phyloP scores from a whole-genome alignment of 139 green algal genomes.

The Eudorina sp. region DNA sequence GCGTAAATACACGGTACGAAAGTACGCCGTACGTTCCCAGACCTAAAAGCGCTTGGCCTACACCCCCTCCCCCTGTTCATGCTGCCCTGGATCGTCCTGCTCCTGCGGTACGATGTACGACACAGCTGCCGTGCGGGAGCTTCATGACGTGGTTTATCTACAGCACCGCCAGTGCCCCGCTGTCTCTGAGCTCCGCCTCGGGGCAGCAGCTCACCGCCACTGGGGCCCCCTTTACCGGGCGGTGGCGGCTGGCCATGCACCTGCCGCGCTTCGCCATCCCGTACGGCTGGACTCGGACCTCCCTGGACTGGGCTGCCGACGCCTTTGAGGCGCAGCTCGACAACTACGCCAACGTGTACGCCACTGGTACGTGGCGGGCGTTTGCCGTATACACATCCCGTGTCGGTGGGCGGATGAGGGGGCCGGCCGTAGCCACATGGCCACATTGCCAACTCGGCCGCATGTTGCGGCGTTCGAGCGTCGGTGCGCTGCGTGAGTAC shows the following conservation, averaged over 20 bases:
- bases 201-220: background rate
- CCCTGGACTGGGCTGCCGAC: background rate
- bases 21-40: no score
- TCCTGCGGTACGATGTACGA: no score
- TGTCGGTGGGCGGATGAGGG: background rate
- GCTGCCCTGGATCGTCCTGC: no score
- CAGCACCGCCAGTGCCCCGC: background rate
- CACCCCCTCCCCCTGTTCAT: no score
- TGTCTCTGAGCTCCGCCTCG: background rate
- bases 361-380: background rate
- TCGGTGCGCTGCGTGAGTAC: no score
- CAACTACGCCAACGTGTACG: background rate
- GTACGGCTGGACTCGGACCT: conserved; percentile 10
- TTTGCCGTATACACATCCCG: background rate
- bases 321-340: conserved; percentile 7
- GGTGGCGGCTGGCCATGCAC: background rate
- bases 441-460: no score
- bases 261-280: conserved; percentile 7
- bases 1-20: no score
- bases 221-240: background rate
- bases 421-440: no score
- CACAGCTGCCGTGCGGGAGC: conserved; percentile 2
- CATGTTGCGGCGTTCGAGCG: no score
- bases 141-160: conserved; percentile 22
- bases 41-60: no score